Percentiles rank a stretch among this genome's conserved stretches.
Evolutionary conservation across 306 rosid genomes (phyloP).

Genomic region (Coriaria nepalensis): DNA sequence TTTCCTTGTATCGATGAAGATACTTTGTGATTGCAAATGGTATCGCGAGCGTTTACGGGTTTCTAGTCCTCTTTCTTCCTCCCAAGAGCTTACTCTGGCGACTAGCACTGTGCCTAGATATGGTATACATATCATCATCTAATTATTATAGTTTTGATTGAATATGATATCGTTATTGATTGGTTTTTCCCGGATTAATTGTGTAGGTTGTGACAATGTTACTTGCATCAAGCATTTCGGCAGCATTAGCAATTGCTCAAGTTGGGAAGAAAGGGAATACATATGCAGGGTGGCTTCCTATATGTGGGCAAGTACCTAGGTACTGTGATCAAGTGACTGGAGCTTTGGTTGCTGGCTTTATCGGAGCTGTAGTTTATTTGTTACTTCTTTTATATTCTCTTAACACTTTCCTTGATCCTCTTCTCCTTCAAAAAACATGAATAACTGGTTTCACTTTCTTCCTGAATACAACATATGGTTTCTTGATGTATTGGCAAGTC

Average conservation of each 20-base stretch:
- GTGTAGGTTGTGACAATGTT: conserved; percentile 43
- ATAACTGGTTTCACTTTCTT: not conserved
- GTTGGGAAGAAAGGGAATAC: conserved; percentile 62
- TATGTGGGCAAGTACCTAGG: conserved; percentile 47
- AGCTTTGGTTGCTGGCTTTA: conserved; percentile 36
- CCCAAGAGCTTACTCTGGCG: conserved; percentile 57
- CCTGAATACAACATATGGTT: no score
- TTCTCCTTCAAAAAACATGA: conserved; percentile 29
- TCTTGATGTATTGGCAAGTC: no score
- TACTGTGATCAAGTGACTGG: conserved; percentile 47
- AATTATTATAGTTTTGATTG: not conserved
- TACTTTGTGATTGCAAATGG: conserved; percentile 63
- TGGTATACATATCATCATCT: conserved; percentile 28
- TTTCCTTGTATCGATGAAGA: conserved; percentile 18
- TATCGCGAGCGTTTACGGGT: conserved; percentile 49
- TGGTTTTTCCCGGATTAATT: not conserved
- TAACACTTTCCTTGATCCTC: conserved; percentile 46
- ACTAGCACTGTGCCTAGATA: conserved; percentile 46
- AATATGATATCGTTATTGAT: not conserved
- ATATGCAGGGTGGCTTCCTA: conserved; percentile 70
- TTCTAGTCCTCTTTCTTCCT: conserved; percentile 65
- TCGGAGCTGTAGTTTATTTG: conserved; percentile 24
- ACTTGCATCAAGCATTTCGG: conserved; percentile 51
- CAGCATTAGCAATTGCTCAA: conserved; percentile 57
- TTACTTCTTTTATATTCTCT: conserved; percentile 42